Conservation (phyloP, 2,329 filamentous ascomycete species). For the Fusarium papillatum region DNA sequence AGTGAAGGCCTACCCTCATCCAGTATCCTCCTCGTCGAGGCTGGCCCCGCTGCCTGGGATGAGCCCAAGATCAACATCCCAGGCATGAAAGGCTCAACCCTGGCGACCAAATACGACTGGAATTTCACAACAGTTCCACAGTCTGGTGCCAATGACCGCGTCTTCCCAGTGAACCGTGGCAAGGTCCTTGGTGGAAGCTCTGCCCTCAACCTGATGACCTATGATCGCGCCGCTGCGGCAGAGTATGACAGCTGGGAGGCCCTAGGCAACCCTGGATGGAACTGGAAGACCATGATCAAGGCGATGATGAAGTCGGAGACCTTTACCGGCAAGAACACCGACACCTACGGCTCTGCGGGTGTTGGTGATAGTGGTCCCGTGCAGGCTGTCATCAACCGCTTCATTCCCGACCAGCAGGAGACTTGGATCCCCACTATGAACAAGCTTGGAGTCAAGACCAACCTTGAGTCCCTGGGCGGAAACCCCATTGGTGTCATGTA, state of each 20-base stretch:
- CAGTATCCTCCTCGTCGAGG: slow-evolving; percentile 48
- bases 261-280: slow-evolving; percentile 53
- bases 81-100: slow-evolving; percentile 45
- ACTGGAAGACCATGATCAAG: slow-evolving; percentile 52
- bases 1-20: slow-evolving; percentile 46
- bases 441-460: slow-evolving; percentile 51
- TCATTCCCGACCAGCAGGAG: slow-evolving; percentile 57
- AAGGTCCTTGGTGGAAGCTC: slow-evolving; percentile 63
- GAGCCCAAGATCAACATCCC: slow-evolving; percentile 50
- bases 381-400: slow-evolving; percentile 53
- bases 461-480: slow-evolving; percentile 60
- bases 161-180: slow-evolving; percentile 58
- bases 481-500: slow-evolving; percentile 61
- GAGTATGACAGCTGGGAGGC: slow-evolving; percentile 55
- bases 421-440: slow-evolving; percentile 59
- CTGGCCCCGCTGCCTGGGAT: slow-evolving; percentile 44
- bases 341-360: slow-evolving; percentile 24
- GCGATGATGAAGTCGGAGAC: slow-evolving; percentile 45
- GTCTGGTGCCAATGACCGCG: slow-evolving; percentile 52
- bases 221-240: slow-evolving; percentile 50
- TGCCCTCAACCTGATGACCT: slow-evolving; percentile 46
- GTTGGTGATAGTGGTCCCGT: slow-evolving; percentile 24
- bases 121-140: slow-evolving; percentile 60
- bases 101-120: slow-evolving; percentile 52
- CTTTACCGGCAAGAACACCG: slow-evolving; percentile 32